Evolutionary conservation across 306 rosid genomes (phyloP).

Genomic region (Quercus cerris): DNA sequence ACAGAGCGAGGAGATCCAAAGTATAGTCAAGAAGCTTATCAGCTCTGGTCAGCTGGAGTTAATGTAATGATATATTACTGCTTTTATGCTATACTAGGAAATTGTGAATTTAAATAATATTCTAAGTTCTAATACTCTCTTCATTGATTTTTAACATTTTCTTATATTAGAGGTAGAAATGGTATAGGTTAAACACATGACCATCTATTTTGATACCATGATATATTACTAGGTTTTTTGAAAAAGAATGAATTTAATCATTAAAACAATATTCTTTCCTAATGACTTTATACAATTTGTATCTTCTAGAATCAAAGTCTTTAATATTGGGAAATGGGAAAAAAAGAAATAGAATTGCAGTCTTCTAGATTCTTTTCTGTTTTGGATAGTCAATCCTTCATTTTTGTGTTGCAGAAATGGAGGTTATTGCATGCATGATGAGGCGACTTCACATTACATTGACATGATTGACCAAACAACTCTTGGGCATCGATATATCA

Average conservation of each 20-base stretch:
- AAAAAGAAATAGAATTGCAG: too few relatives aligned
- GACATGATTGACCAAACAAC: slow-evolving; percentile 96
- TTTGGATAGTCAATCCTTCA: slow-evolving; percentile 59
- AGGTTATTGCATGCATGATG: slow-evolving; percentile 92
- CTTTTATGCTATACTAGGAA: slow-evolving; percentile 20
- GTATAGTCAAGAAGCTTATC: slow-evolving; percentile 55
- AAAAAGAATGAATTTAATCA: too few relatives aligned
- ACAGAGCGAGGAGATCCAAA: slow-evolving; percentile 46
- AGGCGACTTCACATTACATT: slow-evolving; percentile 77
- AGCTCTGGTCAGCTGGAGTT: slow-evolving; percentile 76
- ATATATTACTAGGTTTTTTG: background rate
- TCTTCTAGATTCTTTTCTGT: background rate
- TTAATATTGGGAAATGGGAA: too few relatives aligned
- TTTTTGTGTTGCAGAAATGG: slow-evolving; percentile 64
- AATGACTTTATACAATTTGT: too few relatives aligned
- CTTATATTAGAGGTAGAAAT: too few relatives aligned
- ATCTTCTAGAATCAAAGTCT: too few relatives aligned
- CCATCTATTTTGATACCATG: too few relatives aligned
- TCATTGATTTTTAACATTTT: background rate
- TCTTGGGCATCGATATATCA: slow-evolving; percentile 68
- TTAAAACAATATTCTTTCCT: too few relatives aligned
- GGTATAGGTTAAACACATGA: too few relatives aligned
- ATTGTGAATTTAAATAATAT: background rate
- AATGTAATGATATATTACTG: slow-evolving; percentile 35
- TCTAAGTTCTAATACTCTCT: background rate